phyloP scores from a whole-genome alignment of 2,329 filamentous ascomycete genomes.

The Colletotrichum cordylinicola region DNA sequence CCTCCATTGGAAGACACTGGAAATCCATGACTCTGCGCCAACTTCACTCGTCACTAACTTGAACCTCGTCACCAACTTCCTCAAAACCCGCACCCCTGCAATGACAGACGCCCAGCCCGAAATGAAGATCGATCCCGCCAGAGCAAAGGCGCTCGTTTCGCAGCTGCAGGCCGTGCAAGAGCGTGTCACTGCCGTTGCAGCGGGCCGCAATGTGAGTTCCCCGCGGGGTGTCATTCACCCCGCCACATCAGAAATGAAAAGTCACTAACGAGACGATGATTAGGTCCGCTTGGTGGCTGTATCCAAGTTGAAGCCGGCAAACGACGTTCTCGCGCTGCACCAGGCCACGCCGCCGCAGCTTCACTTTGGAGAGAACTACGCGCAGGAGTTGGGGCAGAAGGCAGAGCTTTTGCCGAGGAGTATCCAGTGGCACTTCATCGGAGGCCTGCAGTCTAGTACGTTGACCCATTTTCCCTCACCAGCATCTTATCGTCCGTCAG shows the following conservation, averaged over 20 bases:
- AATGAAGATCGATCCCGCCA: slow-evolving; percentile 67
- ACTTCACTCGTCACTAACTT: slow-evolving; percentile 63
- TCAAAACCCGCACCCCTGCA: not conserved
- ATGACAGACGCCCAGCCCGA: slow-evolving; percentile 32
- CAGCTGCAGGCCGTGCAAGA: slow-evolving; percentile 67
- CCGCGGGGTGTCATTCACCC: not conserved
- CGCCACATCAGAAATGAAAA: not conserved
- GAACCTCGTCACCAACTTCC: slow-evolving; percentile 29
- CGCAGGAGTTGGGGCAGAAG: slow-evolving; percentile 88
- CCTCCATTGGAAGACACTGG: not conserved
- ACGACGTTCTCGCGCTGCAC: slow-evolving; percentile 88
- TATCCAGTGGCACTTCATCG: slow-evolving; percentile 97
- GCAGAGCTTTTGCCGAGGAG: slow-evolving; percentile 75
- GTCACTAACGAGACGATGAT: not conserved
- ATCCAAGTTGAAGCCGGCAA: slow-evolving; percentile 93
- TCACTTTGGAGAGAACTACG: slow-evolving; percentile 98
- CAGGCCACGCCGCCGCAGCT: slow-evolving; percentile 47
- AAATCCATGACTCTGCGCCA: not conserved
- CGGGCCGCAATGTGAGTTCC: slow-evolving; percentile 58
- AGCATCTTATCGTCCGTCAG: not conserved
- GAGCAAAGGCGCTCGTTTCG: slow-evolving; percentile 66
- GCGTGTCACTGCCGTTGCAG: slow-evolving; percentile 59
- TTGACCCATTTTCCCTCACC: not conserved
- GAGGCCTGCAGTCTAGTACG: slow-evolving; percentile 81
- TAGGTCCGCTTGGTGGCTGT: slow-evolving; percentile 90